These are phyloP conservation scores for Gossypium sturtianum DNA, from an alignment of 345 rosid genomes.

Conservation along the genomic window DNA sequence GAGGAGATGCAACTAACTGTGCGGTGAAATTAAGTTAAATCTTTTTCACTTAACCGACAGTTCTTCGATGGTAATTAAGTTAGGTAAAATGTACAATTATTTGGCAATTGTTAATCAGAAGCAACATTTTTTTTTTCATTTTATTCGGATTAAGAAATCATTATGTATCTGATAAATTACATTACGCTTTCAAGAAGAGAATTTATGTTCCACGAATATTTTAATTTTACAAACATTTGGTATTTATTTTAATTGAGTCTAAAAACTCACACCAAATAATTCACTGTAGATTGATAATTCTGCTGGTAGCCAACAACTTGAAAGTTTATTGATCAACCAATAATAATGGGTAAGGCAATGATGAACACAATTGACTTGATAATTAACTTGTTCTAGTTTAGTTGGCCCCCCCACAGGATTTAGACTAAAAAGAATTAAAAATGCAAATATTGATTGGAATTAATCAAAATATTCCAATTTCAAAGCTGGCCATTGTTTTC, in stretches of 20 bases:
- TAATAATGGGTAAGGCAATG: conserved; percentile 11
- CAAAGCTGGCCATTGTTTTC: not conserved
- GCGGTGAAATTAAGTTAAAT: conserved; percentile 1
- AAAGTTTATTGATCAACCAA: not conserved
- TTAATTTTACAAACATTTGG: too few species aligned
- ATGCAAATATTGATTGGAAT: not conserved
- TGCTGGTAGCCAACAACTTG: not conserved
- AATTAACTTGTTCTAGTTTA: not conserved
- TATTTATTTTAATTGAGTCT: too few species aligned
- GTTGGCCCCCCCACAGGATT: not conserved
- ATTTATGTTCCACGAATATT: too few species aligned
- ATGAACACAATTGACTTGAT: conserved; percentile 13
- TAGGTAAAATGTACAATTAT: not conserved
- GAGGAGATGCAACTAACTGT: not conserved
- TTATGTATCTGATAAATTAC: too few species aligned
- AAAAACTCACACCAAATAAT: too few species aligned
- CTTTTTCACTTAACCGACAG: not conserved
- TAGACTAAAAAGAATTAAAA: not conserved
- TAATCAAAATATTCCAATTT: not conserved
- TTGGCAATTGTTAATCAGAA: not conserved
- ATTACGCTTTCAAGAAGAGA: too few species aligned
- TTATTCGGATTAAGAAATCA: too few species aligned
- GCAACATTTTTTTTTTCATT: not conserved
- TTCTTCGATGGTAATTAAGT: not conserved
- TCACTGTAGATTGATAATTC: not conserved